Conservation (phyloP, 1,139 yeast genomes). For the Chernovozyma sophiae-reginae region DNA sequence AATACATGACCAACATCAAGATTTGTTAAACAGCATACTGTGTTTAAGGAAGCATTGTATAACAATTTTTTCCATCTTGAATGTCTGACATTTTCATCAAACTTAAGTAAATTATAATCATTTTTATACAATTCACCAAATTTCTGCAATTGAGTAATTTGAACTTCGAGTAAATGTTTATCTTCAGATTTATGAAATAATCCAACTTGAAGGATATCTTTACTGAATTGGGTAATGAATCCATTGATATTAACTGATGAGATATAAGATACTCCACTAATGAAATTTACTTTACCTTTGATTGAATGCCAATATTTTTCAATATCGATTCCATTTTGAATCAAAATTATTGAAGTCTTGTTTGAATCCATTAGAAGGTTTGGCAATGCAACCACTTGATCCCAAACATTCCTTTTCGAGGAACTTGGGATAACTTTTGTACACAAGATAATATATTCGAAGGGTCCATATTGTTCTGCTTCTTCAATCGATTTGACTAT, state of each 20-base stretch:
- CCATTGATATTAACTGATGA: conserved; percentile 20
- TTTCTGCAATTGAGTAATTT: conserved; percentile 10
- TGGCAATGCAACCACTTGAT: conserved; percentile 14
- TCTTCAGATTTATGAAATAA: conserved; percentile 13
- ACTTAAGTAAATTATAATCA: conserved; percentile 13
- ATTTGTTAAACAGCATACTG: conserved; percentile 29
- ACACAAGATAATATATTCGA: conserved; percentile 29
- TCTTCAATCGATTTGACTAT: conserved; percentile 23
- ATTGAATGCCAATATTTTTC: conserved; percentile 25
- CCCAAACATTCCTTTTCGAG: conserved; percentile 18
- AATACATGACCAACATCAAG: conserved; percentile 22
- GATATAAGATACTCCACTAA: conserved; percentile 24
- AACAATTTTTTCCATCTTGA: conserved; percentile 32
- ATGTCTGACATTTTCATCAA: conserved; percentile 19
- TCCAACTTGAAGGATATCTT: conserved; percentile 18
- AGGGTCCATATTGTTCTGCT: conserved; percentile 21
- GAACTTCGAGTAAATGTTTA: conserved; percentile 3
- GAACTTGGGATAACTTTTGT: conserved; percentile 30
- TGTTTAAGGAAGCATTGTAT: conserved; percentile 33
- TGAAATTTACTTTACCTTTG: conserved; percentile 10
- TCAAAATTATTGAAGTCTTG: conserved; percentile 18
- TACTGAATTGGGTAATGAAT: conserved; percentile 16
- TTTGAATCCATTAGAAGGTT: conserved; percentile 8
- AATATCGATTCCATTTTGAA: conserved; percentile 31
- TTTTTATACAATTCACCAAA: conserved; percentile 25